These are phyloP conservation scores for Dunaliella primolecta DNA, from an alignment of 139 green algal species.

Conservation along the genomic window DNA sequence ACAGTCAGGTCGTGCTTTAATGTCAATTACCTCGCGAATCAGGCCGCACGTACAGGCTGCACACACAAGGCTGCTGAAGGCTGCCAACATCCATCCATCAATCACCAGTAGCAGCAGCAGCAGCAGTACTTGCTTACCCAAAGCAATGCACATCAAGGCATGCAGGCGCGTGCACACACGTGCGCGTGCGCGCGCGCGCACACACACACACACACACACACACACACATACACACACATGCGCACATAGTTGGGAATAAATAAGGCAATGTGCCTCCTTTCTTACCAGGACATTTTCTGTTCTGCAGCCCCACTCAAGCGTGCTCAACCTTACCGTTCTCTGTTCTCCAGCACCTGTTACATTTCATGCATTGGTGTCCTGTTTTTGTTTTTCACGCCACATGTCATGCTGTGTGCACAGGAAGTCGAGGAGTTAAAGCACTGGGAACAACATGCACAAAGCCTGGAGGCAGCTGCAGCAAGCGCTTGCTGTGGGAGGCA, in stretches of 20 bases:
- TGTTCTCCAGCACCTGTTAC: neutral
- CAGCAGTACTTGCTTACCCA: too few species aligned
- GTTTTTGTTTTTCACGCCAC: too few species aligned
- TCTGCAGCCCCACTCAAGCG: neutral
- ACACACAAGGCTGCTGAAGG: neutral
- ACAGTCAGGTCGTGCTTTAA: neutral
- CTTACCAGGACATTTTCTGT: too few species aligned
- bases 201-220: neutral
- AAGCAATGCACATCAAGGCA: slow-evolving; percentile 6
- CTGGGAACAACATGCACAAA: too few species aligned
- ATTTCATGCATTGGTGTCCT: too few species aligned
- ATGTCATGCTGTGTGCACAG: too few species aligned
- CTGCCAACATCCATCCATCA: neutral
- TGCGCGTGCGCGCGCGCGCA: neutral
- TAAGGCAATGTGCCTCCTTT: too few species aligned
- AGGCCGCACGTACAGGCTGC: neutral
- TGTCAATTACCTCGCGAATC: neutral
- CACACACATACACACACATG: too few species aligned
- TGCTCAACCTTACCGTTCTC: neutral
- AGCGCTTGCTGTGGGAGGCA: neutral
- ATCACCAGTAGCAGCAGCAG: neutral
- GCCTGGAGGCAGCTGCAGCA: neutral
- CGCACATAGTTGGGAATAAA: too few species aligned
- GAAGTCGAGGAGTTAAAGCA: too few species aligned
- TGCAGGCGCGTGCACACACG: neutral